Evolutionary conservation across 805 yeast species (phyloP).

Genomic region (Scheffersomyces amazonensis): DNA sequence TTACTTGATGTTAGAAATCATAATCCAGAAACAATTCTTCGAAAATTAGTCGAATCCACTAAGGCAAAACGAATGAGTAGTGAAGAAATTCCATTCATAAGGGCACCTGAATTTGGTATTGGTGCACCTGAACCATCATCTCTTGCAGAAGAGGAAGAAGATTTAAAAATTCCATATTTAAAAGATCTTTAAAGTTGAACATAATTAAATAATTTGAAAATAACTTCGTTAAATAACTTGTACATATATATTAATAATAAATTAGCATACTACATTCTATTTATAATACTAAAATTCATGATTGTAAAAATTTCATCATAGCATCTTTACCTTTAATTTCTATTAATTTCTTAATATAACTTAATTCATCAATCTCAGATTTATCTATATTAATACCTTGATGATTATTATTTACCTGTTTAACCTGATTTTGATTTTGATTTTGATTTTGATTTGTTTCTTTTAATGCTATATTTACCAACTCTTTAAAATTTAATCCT

Average conservation of each 20-base stretch:
- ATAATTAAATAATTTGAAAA: too few relatives aligned
- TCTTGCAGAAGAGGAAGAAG: too few relatives aligned
- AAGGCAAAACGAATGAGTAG: slow-evolving; percentile 51
- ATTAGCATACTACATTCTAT: neutral
- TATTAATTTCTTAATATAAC: slow-evolving; percentile 58
- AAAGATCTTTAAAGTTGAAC: neutral
- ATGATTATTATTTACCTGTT: too few relatives aligned
- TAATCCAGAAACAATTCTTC: slow-evolving; percentile 51
- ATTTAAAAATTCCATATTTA: neutral
- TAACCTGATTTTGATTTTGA: slow-evolving; percentile 4
- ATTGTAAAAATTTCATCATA: slow-evolving; percentile 54
- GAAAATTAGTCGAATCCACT: slow-evolving; percentile 49
- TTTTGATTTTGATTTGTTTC: slow-evolving; percentile 8
- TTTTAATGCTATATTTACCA: slow-evolving; percentile 41
- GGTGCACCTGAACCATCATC: too few relatives aligned
- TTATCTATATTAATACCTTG: too few relatives aligned
- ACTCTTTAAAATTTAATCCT: slow-evolving; percentile 43
- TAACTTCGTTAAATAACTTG: slow-evolving; percentile 3
- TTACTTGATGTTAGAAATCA: slow-evolving; percentile 54
- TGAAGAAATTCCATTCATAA: slow-evolving; percentile 36
- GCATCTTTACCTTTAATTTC: slow-evolving; percentile 68
- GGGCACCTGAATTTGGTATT: too few relatives aligned
- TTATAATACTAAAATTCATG: slow-evolving; percentile 5
- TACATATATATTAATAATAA: slow-evolving; percentile 4
- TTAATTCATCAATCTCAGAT: slow-evolving; percentile 49